Evolutionary conservation across 2,329 filamentous ascomycete genomes (phyloP).

Genomic region (Fusarium anthophilum): DNA sequence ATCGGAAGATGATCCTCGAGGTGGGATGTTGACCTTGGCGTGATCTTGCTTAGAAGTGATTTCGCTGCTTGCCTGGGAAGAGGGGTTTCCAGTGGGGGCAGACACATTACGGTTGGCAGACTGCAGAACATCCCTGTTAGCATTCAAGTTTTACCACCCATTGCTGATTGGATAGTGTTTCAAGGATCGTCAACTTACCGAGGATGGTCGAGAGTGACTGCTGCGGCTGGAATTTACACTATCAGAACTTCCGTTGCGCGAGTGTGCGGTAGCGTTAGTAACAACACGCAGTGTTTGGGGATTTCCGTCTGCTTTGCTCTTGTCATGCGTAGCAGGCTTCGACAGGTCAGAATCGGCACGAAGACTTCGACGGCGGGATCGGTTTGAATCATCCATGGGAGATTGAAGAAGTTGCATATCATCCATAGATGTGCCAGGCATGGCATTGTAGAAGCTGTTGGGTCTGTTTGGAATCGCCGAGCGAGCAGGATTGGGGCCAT

Average conservation of each 20-base stretch:
- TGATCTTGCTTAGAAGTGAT: slow-evolving; percentile 61
- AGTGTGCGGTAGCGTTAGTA: slow-evolving; percentile 43
- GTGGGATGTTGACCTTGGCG: slow-evolving; percentile 66
- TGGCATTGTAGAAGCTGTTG: slow-evolving; percentile 61
- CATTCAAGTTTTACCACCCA: slow-evolving; percentile 47
- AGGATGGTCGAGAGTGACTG: slow-evolving; percentile 68
- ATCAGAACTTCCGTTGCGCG: slow-evolving; percentile 69
- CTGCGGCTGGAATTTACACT: slow-evolving; percentile 69
- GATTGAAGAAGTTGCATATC: slow-evolving; percentile 72
- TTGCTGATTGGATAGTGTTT: slow-evolving; percentile 57
- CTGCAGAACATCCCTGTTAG: slow-evolving; percentile 63
- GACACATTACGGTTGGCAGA: slow-evolving; percentile 68
- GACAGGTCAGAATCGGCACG: slow-evolving; percentile 60
- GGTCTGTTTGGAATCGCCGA: slow-evolving; percentile 56
- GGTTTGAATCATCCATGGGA: slow-evolving; percentile 73
- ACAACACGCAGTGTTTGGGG: slow-evolving; percentile 53
- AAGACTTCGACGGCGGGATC: slow-evolving; percentile 85
- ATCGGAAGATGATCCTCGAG: slow-evolving; percentile 72
- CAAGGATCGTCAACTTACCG: slow-evolving; percentile 63
- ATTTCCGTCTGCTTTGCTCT: slow-evolving; percentile 49
- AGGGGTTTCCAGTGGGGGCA: slow-evolving; percentile 63
- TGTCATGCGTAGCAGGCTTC: slow-evolving; percentile 32
- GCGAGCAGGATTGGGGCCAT: slow-evolving; percentile 42
- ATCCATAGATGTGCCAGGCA: slow-evolving; percentile 66
- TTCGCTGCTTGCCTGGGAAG: slow-evolving; percentile 59